Conservation (phyloP, 148 eudicot genomes). For the Diospyros lotus region DNA sequence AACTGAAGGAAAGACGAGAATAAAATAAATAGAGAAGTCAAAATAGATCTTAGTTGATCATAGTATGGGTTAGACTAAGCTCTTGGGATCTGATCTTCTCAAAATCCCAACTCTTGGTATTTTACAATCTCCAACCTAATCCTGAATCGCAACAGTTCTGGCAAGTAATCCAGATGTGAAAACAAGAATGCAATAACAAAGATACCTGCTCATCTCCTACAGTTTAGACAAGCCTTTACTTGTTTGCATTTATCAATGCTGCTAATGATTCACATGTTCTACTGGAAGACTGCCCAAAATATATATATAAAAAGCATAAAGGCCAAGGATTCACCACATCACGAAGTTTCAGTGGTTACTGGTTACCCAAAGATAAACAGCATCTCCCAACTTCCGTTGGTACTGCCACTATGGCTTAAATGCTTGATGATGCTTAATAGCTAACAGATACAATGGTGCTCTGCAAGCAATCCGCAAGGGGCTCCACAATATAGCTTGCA, state of each 20-base stretch:
- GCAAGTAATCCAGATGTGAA: background rate
- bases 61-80: too few relatives aligned
- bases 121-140: background rate
- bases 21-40: too few relatives aligned
- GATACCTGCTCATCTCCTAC: background rate
- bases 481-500: background rate
- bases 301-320: background rate
- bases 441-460: background rate
- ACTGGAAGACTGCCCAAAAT: background rate
- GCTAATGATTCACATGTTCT: too few relatives aligned
- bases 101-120: background rate
- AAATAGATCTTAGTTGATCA: too few relatives aligned
- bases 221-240: background rate
- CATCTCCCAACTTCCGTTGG: background rate
- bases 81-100: background rate
- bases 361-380: background rate
- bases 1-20: too few relatives aligned
- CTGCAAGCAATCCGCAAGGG: background rate
- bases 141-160: background rate
- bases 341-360: constrained; percentile 1
- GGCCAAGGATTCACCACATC: constrained; percentile 1
- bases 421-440: constrained; percentile 8
- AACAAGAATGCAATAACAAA: background rate
- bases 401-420: background rate
- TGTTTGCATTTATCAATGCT: background rate